Evolutionary conservation across 768 basidiomycete genomes (phyloP).

Genomic region (Leccinellum albellum): DNA sequence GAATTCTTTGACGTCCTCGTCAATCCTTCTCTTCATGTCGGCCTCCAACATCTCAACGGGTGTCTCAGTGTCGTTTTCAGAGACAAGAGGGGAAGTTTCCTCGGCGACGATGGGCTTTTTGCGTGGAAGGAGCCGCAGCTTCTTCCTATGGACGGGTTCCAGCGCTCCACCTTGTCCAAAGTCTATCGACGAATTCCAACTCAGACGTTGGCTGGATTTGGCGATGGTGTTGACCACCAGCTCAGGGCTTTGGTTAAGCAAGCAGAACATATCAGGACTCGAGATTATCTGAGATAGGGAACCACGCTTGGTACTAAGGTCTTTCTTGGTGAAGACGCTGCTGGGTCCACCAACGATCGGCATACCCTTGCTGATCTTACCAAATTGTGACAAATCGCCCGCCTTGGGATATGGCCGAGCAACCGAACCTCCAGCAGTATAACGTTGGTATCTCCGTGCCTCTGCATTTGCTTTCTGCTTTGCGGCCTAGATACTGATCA

Average conservation of each 20-base stretch:
- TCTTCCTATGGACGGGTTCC: slow-evolving; percentile 34
- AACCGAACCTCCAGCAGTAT: no score
- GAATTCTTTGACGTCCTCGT: slow-evolving; percentile 78
- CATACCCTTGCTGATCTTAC: slow-evolving; percentile 73
- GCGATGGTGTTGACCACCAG: slow-evolving; percentile 47
- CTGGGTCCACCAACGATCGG: slow-evolving; percentile 79
- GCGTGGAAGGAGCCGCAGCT: slow-evolving; percentile 74
- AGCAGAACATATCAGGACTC: slow-evolving; percentile 82
- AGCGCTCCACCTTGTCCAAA: no score
- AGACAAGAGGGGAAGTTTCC: no score
- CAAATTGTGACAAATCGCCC: slow-evolving; percentile 83
- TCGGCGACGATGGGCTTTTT: no score
- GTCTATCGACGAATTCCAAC: slow-evolving; percentile 44
- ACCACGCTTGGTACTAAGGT: slow-evolving; percentile 52
- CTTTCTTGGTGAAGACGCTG: slow-evolving; percentile 80
- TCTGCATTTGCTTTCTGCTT: slow-evolving; percentile 72
- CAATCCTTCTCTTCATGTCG: no score
- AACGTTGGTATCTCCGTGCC: slow-evolving; percentile 57
- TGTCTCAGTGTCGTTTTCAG: no score
- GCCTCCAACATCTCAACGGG: no score
- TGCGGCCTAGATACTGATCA: slow-evolving; percentile 52
- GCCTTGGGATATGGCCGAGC: slow-evolving; percentile 67
- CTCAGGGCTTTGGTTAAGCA: slow-evolving; percentile 65
- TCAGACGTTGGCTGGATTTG: slow-evolving; percentile 51
- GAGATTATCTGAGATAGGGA: slow-evolving; percentile 78